phyloP scores from a whole-genome alignment of 164 flowering plant species.

The Piper longum region DNA sequence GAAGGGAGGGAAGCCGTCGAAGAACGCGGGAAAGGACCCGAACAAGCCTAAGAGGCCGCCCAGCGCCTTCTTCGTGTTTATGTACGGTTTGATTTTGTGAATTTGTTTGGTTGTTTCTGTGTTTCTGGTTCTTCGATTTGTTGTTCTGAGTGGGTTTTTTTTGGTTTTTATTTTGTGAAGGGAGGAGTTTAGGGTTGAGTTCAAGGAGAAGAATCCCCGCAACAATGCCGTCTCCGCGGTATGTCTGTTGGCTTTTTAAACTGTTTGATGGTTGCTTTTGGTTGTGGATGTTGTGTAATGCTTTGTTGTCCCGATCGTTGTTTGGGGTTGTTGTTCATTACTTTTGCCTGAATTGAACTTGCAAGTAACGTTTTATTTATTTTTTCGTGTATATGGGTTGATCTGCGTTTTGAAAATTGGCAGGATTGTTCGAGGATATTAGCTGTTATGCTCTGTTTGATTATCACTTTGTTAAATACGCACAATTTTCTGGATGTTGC shows the following conservation, averaged over 20 bases:
- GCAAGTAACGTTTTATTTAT: too few species aligned
- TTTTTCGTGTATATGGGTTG: too few species aligned
- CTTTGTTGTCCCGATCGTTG: too few species aligned
- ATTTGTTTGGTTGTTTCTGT: not conserved
- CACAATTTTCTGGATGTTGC: too few species aligned
- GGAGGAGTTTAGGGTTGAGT: conserved; percentile 67
- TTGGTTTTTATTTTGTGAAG: conserved; percentile 16
- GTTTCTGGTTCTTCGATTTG: not conserved
- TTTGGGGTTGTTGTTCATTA: too few species aligned
- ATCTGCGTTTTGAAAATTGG: too few species aligned
- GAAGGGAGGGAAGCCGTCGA: conserved; percentile 18
- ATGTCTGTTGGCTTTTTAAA: conserved; percentile 7
- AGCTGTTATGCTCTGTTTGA: too few species aligned
- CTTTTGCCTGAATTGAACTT: too few species aligned
- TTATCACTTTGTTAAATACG: too few species aligned
- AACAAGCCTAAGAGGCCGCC: conserved; percentile 93
- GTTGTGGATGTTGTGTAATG: too few species aligned
- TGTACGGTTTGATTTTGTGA: conserved; percentile 19
- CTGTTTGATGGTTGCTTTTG: too few species aligned
- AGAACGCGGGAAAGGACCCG: conserved; percentile 68
- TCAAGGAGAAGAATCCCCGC: conserved; percentile 58
- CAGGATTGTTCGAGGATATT: too few species aligned
- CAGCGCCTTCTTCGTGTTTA: conserved; percentile 84
- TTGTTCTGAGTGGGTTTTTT: not conserved
- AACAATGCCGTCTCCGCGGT: conserved; percentile 78